A percentile compares a stretch with the other conserved stretches of the same genome.
Conservation (phyloP, 108 stramenopile genomes). For the Discostella stelligeroides region DNA sequence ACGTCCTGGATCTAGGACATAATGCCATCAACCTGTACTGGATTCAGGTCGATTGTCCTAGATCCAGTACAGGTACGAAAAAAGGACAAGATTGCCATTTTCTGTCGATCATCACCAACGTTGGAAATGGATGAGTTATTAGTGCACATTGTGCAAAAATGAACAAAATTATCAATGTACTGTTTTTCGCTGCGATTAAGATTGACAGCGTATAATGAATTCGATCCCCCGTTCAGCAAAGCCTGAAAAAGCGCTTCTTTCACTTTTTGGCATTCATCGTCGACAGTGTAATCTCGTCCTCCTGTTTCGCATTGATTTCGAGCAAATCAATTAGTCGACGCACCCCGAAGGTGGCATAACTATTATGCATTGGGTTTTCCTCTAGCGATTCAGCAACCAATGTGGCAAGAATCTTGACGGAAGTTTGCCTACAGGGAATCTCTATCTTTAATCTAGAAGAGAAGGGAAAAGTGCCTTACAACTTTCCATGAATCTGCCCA, state of each 20-base stretch:
- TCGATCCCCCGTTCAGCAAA: constrained; percentile 2
- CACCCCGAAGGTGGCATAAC: constrained; percentile 16
- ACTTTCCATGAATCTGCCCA: too few species aligned
- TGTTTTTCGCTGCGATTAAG: constrained; percentile 7
- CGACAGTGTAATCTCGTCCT: background rate
- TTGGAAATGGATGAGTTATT: background rate
- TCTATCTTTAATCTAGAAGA: too few species aligned
- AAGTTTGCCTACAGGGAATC: too few species aligned
- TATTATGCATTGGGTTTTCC: background rate
- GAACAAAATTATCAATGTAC: constrained; percentile 11
- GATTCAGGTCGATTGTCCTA: too few species aligned
- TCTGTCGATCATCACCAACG: background rate
- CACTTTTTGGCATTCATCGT: constrained; percentile 22
- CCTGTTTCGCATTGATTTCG: background rate
- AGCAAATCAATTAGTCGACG: background rate
- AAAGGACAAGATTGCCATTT: too few species aligned
- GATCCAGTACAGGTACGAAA: too few species aligned
- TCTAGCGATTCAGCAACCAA: constrained; percentile 6
- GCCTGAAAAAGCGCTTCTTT: constrained; percentile 13
- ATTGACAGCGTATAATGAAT: background rate
- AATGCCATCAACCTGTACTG: too few species aligned
- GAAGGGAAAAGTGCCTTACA: too few species aligned
- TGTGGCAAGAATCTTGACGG: constrained; percentile 27
- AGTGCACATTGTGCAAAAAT: background rate
- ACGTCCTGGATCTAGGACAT: too few species aligned